Evolutionary conservation across 2,329 filamentous ascomycete species (phyloP), one percentile per base, ranked within the genome.

Genomic region (Epichloe coenophiala): DNA sequence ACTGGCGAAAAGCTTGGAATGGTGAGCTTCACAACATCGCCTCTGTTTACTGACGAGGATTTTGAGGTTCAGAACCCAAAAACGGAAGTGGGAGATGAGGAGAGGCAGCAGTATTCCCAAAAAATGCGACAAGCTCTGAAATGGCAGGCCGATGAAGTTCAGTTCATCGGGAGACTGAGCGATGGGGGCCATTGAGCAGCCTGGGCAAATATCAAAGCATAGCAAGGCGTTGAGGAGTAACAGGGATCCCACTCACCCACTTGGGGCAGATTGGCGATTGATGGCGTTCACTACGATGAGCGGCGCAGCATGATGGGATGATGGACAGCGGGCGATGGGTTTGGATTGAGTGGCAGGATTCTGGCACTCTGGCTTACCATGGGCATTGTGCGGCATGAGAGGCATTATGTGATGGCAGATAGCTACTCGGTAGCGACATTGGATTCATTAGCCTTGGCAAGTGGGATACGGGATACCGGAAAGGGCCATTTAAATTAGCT

Each of bases 1-100:
- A 95, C 89, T 0, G 90, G 88, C 17, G 88, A 95, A 52, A 83
- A 82, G 55, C 70, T 95, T 45, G 90, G 88, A 0, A 71, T 93
- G 52, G 65, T 94, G 19, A 74, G 69, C 50, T 86, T 86, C 61
- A 78, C 80, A 1, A 67, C 71, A 39, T 61, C 66, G 59, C 65
- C 74, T 4, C 70, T 73, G 1, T 78, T 76, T 56, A 65, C 61
- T 7, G 61, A 71, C 1, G 70, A 73, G 7, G 74, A 76, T 46
- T 81, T 81, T 58, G 73, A 76, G 50, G 64, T 52, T n/a, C 60
- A 65, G 44, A 69, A 71, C 17, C 71, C 73, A 51, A 71, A 77
- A 58, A 60, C 65, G 46, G 72, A 40, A 39, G 57, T 54, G n/a
- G 69, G 68, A 45, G 76, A 83, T 56, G 64, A 69, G 49, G 72